Conservation (phyloP, 805 yeast genomes). For the Grigorovia transvaalensis region DNA sequence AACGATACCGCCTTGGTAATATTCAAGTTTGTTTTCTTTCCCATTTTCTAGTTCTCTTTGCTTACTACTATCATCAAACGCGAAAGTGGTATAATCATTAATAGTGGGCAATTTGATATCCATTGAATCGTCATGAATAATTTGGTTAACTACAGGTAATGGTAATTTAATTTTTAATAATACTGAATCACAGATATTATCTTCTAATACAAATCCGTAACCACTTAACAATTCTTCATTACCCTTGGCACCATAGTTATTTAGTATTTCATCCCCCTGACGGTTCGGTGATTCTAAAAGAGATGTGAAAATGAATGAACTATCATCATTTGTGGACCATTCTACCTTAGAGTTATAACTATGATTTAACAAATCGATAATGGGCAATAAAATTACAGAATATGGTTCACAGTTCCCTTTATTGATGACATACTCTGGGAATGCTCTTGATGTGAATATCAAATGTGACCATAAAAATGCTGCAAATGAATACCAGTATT, state of each 20-base stretch:
- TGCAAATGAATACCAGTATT: conserved; percentile 52
- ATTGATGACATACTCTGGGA: conserved; percentile 46
- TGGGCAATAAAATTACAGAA: conserved; percentile 62
- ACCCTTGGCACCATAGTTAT: conserved; percentile 85
- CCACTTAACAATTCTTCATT: conserved; percentile 78
- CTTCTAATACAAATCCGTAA: conserved; percentile 40
- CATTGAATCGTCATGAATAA: conserved; percentile 22
- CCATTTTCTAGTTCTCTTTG: conserved; percentile 1
- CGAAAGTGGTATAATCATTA: conserved; percentile 34
- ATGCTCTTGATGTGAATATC: conserved; percentile 68
- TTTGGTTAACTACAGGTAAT: conserved; percentile 12
- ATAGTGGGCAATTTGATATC: conserved; percentile 32
- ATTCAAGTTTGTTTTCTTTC: conserved; percentile 1
- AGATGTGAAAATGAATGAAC: conserved; percentile 41
- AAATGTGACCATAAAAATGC: conserved; percentile 68
- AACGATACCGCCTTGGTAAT: conserved; percentile 25
- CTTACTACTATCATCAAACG: conserved; percentile 20
- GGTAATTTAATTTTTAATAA: conserved; percentile 51
- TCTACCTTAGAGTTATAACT: conserved; percentile 47
- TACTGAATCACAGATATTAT: conserved; percentile 52
- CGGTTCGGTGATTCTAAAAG: not conserved
- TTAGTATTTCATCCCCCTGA: conserved; percentile 45
- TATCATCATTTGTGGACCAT: conserved; percentile 40
- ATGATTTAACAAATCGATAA: conserved; percentile 74
- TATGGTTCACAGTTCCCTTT: conserved; percentile 26